A percentile compares a stretch with the other conserved stretches of the same genome.
These are phyloP conservation scores for Hanseniaspora valbyensis DNA, from an alignment of 805 yeast species.

Conservation along the genomic window DNA sequence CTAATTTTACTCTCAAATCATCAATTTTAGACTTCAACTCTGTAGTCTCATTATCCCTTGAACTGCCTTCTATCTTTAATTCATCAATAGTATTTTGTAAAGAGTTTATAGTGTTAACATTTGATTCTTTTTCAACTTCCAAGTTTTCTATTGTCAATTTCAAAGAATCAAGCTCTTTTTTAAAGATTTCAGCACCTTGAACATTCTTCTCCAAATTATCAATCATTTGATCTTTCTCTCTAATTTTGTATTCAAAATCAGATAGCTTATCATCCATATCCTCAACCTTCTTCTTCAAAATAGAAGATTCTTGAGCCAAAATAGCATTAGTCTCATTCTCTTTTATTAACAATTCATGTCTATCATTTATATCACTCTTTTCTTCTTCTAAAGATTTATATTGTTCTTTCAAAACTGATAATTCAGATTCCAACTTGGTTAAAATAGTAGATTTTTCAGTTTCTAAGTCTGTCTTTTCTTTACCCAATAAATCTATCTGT, in stretches of 20 bases:
- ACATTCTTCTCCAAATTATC: conserved; percentile 1
- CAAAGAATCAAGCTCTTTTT: neutral
- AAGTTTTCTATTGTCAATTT: conserved; percentile 11
- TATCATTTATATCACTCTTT: conserved; percentile 1
- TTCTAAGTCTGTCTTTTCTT: neutral
- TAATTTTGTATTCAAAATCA: conserved; percentile 1
- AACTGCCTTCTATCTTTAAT: neutral
- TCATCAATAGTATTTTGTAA: neutral
- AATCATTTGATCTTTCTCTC: conserved; percentile 6
- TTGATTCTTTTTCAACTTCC: conserved; percentile 9
- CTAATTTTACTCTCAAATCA: conserved; percentile 1
- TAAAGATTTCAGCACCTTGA: neutral
- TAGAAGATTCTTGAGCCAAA: conserved; percentile 8
- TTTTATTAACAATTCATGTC: conserved; percentile 4
- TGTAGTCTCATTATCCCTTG: neutral
- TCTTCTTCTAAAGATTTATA: neutral
- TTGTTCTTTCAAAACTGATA: neutral
- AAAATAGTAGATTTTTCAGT: neutral
- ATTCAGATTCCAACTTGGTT: neutral
- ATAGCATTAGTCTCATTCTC: conserved; percentile 1
- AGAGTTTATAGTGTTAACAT: neutral
- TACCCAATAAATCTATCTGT: neutral
- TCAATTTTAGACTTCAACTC: conserved; percentile 19
- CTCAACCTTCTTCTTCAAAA: conserved; percentile 26
- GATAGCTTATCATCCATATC: conserved; percentile 18